Conservation (phyloP, 129 eudicot genomes). For the Rutidosis leptorrhynchoides region DNA sequence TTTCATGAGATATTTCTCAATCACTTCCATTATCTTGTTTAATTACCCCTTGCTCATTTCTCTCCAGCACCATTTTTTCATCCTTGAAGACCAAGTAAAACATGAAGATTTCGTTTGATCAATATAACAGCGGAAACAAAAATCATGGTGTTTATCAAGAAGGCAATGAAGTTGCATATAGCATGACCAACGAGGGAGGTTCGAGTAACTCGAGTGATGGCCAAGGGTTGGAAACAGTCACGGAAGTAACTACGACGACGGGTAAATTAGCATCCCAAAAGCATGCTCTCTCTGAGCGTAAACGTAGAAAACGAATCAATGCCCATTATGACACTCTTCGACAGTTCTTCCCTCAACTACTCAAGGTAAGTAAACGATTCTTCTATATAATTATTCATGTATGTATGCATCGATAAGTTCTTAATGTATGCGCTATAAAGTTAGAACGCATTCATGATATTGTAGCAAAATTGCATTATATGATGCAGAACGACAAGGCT, state of each 20-base stretch:
- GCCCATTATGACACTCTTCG: slow-evolving; percentile 51
- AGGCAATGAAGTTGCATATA: neutral
- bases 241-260: slow-evolving; percentile 2
- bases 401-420: neutral
- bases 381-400: neutral
- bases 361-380: slow-evolving; percentile 32
- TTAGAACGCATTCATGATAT: neutral
- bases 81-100: neutral
- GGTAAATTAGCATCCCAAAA: slow-evolving; percentile 21
- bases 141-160: neutral
- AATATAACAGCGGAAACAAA: neutral
- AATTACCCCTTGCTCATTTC: neutral
- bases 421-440: neutral
- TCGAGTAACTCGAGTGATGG: slow-evolving; percentile 14
- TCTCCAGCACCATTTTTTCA: neutral
- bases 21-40: slow-evolving; percentile 12
- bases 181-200: slow-evolving; percentile 8
- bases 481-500: slow-evolving; percentile 48
- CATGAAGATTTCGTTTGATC: slow-evolving; percentile 9
- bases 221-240: neutral
- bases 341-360: slow-evolving; percentile 43
- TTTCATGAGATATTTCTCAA: slow-evolving; percentile 21
- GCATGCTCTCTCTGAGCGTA: slow-evolving; percentile 51
- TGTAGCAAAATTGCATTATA: neutral
- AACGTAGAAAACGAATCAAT: slow-evolving; percentile 51